Base-by-base conservation (phyloP, 345 rosid genomes). In the Brassica carinata region DNA sequence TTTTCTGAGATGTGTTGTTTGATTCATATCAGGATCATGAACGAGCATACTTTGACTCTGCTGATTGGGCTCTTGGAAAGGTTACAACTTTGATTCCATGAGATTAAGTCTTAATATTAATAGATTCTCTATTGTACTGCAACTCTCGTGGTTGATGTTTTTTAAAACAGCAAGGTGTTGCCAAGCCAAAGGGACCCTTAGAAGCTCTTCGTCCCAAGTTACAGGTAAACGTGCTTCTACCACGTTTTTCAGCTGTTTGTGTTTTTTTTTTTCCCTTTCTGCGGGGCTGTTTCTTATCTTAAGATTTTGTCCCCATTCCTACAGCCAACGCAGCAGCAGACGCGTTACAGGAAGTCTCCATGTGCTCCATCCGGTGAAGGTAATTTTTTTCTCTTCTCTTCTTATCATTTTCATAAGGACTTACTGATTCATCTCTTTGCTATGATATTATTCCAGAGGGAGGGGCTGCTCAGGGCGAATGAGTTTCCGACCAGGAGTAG, bases 1-100 rank as follows among this genome's bases (percentile, higher is more conserved):
- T 55, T 53, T 73, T 61, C 57, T 74, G 64, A 79, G 33, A 5
- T 79, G 55, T 2, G 58, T 62, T n/a, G 57, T 67, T 74, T 61
- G 43, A 1, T 73, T 61, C 10, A 0, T 79, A 33, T 55, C 82
- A 96, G 99, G 99, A 96, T 82, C 97, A 92, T 53, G 99, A 94
- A 76, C 89, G 99, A 71, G 98, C 99, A 8, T 96, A 90, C 86
- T 96, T 96, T 78, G 99, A 93, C 79, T 96, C 99, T 59, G 99
- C 99, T 84, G 99, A 96, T 79, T 96, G 99, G 99, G 99, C 99
- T 51, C 93, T 96, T 86, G 99, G 99, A 82, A 96, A 96, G 98
- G 99, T 95, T 14, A 67, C 19, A 14, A 4, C 38, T 80, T 29
- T 73, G 29, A 5, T 1, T 72, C 74, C 68, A 13, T 23, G 26